These are phyloP conservation scores for Cyclanthera cordifolia DNA, from an alignment of 306 rosid genomes.

Conservation along the genomic window DNA sequence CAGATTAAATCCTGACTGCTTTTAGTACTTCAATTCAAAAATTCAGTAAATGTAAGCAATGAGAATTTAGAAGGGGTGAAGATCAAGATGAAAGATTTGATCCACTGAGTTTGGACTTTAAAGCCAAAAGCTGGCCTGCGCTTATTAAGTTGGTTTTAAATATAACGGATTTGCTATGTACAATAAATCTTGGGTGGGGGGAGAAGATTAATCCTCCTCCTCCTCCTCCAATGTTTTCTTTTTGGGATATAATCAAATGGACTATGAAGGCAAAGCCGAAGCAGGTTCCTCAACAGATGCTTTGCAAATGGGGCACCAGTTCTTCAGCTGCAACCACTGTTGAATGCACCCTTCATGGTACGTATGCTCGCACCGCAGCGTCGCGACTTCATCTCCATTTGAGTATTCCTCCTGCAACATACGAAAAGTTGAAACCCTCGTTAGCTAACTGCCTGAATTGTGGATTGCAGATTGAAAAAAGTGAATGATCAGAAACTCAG, in stretches of 20 bases:
- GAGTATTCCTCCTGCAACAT: slow-evolving; percentile 64
- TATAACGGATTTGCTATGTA: slow-evolving; percentile 39
- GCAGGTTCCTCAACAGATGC: slow-evolving; percentile 33
- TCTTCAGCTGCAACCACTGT: slow-evolving; percentile 85
- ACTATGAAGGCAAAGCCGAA: slow-evolving; percentile 16
- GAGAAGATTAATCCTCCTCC: slow-evolving; percentile 9
- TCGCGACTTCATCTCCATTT: slow-evolving; percentile 64
- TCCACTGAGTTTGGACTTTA: slow-evolving; percentile 22
- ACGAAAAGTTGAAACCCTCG: too few relatives aligned
- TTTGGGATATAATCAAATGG: background rate
- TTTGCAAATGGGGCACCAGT: slow-evolving; percentile 99
- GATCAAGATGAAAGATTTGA: slow-evolving; percentile 4
- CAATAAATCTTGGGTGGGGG: slow-evolving; percentile 26
- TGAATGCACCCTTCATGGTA: slow-evolving; percentile 65
- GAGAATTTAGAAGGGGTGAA: background rate
- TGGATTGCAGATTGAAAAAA: too few relatives aligned
- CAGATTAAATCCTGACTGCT: background rate
- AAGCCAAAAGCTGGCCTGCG: slow-evolving; percentile 26
- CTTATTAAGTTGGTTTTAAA: slow-evolving; percentile 39
- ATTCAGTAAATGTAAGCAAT: background rate
- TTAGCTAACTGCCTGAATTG: too few relatives aligned
- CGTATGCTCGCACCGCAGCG: slow-evolving; percentile 59
- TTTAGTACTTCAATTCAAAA: background rate
- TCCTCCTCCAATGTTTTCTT: background rate
- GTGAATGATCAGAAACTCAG: too few relatives aligned